Base-by-base conservation (phyloP, 306 rosid species). In the Vigna radiata region DNA sequence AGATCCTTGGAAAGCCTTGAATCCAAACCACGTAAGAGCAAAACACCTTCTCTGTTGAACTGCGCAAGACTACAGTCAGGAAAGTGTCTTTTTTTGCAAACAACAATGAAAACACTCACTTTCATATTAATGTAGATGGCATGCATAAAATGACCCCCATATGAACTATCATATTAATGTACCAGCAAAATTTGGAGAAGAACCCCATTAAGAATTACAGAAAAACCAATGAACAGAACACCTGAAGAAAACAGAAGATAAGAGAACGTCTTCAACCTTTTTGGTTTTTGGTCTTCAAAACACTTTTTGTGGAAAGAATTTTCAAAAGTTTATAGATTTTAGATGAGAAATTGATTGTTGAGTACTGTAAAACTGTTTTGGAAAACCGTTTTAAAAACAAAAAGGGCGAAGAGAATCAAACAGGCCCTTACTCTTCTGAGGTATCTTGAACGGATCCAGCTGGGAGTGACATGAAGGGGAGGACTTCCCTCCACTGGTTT, bases 1-100 rank as follows among this genome's bases (percentile, higher is more conserved):
- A 95, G 96, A 81, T 92, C 98, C 87, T 92, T 95, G 0, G 99
- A 80, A 16, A 95, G 89, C 83, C 97, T 89, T 2, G 99, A 92
- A 80, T 95, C 99, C 85, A 92, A 86, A 75, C 99, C 87, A 8
- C 99, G 94, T 47, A 95, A 81, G 27, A 95, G 94, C 80, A 95
- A 75, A 61, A 95, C 99, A 53, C 97, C 99, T 81, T 92, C 99
- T 82, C 92, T 92, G 70, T 87, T 92, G 61, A 95, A 67, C 99
- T 95, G 97, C 84, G 77, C 39, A 68, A 29, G 31, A 70, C 70
- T 48, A 53, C 10, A 79, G 36, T 48, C 5, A 67, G 63, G 31
- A 46, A 8, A 10, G 36, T 3, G 23, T 46, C 23, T 41, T 61
- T 72, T 29, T 39, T 63, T 25, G 33, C 31, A 18, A 73, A 18